phyloP scores from a whole-genome alignment of 176 grass and related monocot genomes.

The Aegilops tauschii region DNA sequence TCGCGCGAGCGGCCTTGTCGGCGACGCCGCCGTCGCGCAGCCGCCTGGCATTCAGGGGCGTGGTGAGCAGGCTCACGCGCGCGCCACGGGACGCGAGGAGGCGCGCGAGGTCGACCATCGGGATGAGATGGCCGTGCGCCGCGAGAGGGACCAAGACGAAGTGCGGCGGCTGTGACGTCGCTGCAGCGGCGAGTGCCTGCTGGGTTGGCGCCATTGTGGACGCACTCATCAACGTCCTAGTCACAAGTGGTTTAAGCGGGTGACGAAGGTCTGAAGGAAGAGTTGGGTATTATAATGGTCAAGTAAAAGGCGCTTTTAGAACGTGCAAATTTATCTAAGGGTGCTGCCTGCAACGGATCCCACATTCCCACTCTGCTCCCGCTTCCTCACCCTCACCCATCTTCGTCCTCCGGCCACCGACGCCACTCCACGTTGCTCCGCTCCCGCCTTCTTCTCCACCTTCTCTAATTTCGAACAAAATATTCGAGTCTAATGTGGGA shows the following conservation, averaged over 20 bases:
- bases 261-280: neutral
- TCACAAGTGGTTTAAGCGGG: neutral
- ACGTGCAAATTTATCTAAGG: neutral
- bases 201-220: slow-evolving; percentile 23
- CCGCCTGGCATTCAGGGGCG: slow-evolving; percentile 41
- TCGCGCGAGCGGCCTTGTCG: neutral
- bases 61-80: slow-evolving; percentile 41
- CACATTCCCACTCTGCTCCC: neutral
- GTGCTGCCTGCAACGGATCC: neutral
- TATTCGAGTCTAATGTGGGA: neutral
- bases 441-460: neutral
- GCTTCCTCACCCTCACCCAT: neutral
- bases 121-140: slow-evolving; percentile 63
- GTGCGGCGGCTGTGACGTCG: slow-evolving; percentile 1
- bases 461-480: neutral
- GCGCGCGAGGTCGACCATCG: slow-evolving; percentile 57
- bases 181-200: neutral
- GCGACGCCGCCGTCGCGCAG: slow-evolving; percentile 34
- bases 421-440: neutral
- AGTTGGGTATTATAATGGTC: neutral
- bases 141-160: slow-evolving; percentile 57
- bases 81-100: slow-evolving; percentile 46
- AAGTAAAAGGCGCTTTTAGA: neutral
- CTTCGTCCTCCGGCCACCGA: neutral
- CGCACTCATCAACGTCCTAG: neutral